Evolutionary conservation across 2,329 filamentous ascomycete genomes (phyloP), one percentile per base, ranked within the genome.

Genomic region (Phaeosphaeriaceae sp.): DNA sequence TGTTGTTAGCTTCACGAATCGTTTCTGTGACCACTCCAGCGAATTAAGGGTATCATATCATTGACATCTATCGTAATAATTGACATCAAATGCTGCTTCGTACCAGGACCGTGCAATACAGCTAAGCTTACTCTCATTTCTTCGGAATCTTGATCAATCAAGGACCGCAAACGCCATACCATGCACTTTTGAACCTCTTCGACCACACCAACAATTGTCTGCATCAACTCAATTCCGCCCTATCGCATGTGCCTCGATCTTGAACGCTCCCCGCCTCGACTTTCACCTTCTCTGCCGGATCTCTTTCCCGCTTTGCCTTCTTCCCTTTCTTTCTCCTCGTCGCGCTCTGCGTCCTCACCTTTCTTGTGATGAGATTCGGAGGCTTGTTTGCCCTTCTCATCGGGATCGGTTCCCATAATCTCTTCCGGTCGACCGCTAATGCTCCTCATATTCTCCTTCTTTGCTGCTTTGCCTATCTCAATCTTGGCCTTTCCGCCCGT

Each of bases 251-350:
- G 22, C 33, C 53, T 45, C 21, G 54, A 60, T 40, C 51, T 51
- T 17, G 56, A 52, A 11, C 62, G 50, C 20, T 60, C 58, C 7
- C 59, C 61, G 13, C 60, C 60, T 44, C 58, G 51, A 11, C 10
- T 31, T 3, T 54, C 33, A n/a, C 49, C 55, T 19, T 58, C 56
- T 33, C 58, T 47, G 17, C 56, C 56, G 6, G 40, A 55, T n/a
- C 25, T 53, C 33, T 53, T 41, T 2, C 51, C 51, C 20, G 17
- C 20, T 15, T 36, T 53, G 27, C 51, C 51, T 9, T 6, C 4
- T 21, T 50, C 2, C 15, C 57, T 50, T 7, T 31, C 27, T 3
- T 56, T 20, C 20, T 31, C 33, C 2, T 25, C 24, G 36, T 47
- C 21, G 5, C 20, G 41, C 27, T 47, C 22, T 27, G 10, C 21